phyloP scores from a whole-genome alignment of 208 protist species.

The Trypanosomatidae sp. region DNA sequence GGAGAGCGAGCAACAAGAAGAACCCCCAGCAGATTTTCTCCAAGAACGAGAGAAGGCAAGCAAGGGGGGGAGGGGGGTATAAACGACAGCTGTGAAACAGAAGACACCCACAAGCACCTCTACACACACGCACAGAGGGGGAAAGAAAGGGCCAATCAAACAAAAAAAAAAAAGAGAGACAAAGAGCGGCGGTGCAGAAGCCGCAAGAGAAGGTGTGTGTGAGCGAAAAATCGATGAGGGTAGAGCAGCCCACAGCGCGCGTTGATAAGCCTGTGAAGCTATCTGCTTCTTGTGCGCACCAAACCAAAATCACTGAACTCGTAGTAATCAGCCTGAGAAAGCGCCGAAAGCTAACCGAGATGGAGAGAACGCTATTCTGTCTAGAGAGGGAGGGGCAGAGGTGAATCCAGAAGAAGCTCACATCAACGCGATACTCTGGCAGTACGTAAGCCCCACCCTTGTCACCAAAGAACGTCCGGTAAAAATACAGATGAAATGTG shows the following conservation, averaged over 20 bases:
- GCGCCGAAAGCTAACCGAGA: not conserved
- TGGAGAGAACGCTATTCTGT: not conserved
- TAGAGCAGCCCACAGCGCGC: too few species aligned
- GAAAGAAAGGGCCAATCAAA: not conserved
- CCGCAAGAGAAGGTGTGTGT: not conserved
- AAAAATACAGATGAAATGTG: not conserved
- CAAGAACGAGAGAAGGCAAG: not conserved
- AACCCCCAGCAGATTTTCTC: too few species aligned
- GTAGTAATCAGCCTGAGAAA: not conserved
- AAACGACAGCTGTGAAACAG: not conserved
- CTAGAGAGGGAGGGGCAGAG: not conserved
- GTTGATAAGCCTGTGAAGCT: not conserved
- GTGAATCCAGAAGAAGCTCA: not conserved
- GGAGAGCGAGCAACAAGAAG: not conserved
- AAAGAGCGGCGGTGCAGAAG: not conserved
- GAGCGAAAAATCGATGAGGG: not conserved
- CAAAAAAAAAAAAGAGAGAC: conserved; percentile 9
- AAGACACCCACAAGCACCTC: not conserved
- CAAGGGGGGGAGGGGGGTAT: not conserved
- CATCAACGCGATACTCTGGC: not conserved
- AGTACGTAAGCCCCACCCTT: not conserved
- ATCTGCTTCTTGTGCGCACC: not conserved
- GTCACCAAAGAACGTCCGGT: not conserved
- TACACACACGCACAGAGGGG: not conserved
- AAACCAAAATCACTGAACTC: not conserved